phyloP scores from a whole-genome alignment of 2,329 filamentous ascomycete genomes.

The Sporothrix brasiliensis region DNA sequence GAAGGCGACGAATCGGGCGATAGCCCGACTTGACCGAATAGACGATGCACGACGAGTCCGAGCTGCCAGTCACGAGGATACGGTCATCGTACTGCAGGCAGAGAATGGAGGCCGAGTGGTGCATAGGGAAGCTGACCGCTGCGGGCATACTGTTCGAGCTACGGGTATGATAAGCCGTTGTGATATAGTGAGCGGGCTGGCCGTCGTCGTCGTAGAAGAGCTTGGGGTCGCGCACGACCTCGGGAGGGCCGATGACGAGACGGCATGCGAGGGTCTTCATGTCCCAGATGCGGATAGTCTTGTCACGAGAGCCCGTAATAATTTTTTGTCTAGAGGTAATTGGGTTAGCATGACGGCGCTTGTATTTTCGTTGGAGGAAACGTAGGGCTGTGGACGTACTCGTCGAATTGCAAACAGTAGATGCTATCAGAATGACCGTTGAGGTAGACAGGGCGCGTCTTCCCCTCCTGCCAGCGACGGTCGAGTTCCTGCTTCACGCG shows the following conservation, averaged over 20 bases:
- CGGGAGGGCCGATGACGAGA: conserved; percentile 80
- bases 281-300: conserved; percentile 95
- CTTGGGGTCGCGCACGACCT: conserved; percentile 58
- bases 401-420: conserved; percentile 97
- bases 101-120: conserved; percentile 90
- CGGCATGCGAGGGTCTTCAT: conserved; percentile 84
- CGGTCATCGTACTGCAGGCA: conserved; percentile 93
- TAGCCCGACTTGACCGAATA: conserved; percentile 83
- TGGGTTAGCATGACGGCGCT: conserved; percentile 6
- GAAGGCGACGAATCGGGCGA: conserved; percentile 75
- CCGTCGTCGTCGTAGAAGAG: conserved; percentile 58
- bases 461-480: conserved; percentile 75
- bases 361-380: neutral
- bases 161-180: conserved; percentile 44
- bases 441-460: conserved; percentile 81
- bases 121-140: conserved; percentile 60
- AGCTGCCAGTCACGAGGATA: conserved; percentile 93
- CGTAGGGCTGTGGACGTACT: conserved; percentile 58
- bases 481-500: conserved; percentile 74
- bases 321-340: conserved; percentile 63
- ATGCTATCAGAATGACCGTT: conserved; percentile 95
- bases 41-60: conserved; percentile 86
- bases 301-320: conserved; percentile 92
- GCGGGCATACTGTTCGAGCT: conserved; percentile 53
- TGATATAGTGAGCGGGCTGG: conserved; percentile 58